Evolutionary conservation across 192 early-diverging fungal species (phyloP).

Genomic region (Podochytrium sp.): DNA sequence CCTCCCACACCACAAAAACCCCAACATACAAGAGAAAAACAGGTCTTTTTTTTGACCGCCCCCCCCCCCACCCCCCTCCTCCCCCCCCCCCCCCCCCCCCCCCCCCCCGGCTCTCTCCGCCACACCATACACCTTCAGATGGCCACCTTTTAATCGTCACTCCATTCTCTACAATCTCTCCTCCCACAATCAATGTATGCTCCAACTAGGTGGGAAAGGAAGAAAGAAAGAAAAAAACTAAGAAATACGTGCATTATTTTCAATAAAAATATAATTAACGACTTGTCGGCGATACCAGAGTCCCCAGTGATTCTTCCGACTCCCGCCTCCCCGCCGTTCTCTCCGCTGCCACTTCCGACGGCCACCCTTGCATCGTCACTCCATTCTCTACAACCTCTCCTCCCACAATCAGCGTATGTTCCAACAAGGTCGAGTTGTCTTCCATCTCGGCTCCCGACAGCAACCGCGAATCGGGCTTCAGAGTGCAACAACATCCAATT

Average conservation of each 20-base stretch:
- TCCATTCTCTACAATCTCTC: conserved; percentile 35
- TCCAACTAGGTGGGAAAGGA: conserved; percentile 39
- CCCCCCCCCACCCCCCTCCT: too few species aligned
- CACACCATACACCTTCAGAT: not conserved
- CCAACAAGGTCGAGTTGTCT: conserved; percentile 35
- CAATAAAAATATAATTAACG: not conserved
- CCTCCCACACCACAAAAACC: too few species aligned
- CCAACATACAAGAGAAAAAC: too few species aligned
- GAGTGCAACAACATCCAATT: conserved; percentile 43
- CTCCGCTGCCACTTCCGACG: conserved; percentile 6
- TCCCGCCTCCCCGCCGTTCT: too few species aligned
- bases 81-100: too few species aligned
- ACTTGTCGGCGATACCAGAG: not conserved
- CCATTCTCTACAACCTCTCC: conserved; percentile 39
- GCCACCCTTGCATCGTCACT: conserved; percentile 49
- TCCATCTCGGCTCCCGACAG: conserved; percentile 40
- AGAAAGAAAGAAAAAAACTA: too few species aligned
- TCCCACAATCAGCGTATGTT: conserved; percentile 44
- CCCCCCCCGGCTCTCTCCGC: too few species aligned
- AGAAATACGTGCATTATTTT: too few species aligned
- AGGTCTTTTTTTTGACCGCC: too few species aligned
- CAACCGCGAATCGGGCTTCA: conserved; percentile 45
- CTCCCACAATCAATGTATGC: conserved; percentile 44
- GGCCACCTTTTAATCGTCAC: conserved; percentile 51
- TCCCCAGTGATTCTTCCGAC: too few species aligned